Conservation (phyloP, 2,329 filamentous ascomycete genomes). For the Chaetomium strumarium region DNA sequence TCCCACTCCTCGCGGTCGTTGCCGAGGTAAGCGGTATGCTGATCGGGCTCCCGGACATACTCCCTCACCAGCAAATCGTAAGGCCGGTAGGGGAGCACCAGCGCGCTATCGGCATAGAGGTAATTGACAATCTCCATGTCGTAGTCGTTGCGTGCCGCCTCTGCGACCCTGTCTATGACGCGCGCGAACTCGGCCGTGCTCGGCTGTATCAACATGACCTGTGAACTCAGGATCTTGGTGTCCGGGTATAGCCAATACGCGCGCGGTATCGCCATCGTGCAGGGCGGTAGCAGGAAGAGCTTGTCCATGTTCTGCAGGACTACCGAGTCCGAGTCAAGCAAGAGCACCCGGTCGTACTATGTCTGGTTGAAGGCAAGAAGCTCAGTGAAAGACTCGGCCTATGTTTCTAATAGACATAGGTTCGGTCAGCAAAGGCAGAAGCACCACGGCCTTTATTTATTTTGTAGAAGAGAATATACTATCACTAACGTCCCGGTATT, state of each 20-base stretch:
- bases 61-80: slow-evolving; percentile 58
- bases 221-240: slow-evolving; percentile 45
- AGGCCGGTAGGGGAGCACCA: slow-evolving; percentile 58
- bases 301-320: slow-evolving; percentile 62
- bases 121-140: slow-evolving; percentile 66
- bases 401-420: slow-evolving; percentile 27
- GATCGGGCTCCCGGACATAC: slow-evolving; percentile 42
- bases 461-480: neutral
- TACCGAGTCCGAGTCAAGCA: slow-evolving; percentile 57
- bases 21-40: slow-evolving; percentile 41
- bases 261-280: slow-evolving; percentile 60
- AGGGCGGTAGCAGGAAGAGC: slow-evolving; percentile 59
- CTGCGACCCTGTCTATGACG: slow-evolving; percentile 26
- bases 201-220: slow-evolving; percentile 58
- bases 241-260: slow-evolving; percentile 63
- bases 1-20: slow-evolving; percentile 16
- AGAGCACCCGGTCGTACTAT: slow-evolving; percentile 47
- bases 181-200: slow-evolving; percentile 43
- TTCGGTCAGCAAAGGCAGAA: neutral
- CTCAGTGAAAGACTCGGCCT: slow-evolving; percentile 61
- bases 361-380: slow-evolving; percentile 62
- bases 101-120: slow-evolving; percentile 50
- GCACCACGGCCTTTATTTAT: neutral
- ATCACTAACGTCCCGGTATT: slow-evolving; percentile 1
- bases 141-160: slow-evolving; percentile 36